A percentile compares a stretch with the other conserved stretches of the same genome.
Conservation (phyloP, 129 eudicot species). For the Ambrosia trifida region DNA sequence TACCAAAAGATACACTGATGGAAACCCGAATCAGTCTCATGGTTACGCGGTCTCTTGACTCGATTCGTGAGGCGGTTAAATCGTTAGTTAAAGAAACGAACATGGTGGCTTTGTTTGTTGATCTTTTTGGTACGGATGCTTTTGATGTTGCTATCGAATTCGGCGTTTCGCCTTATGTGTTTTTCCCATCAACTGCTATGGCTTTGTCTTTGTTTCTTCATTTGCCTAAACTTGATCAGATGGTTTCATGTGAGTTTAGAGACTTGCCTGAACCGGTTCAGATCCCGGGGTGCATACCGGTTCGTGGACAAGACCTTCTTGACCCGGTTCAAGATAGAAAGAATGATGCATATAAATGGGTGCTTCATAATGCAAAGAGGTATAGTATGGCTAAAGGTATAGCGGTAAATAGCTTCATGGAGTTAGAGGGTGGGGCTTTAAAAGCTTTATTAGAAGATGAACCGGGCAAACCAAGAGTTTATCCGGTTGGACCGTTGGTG, state of each 20-base stretch:
- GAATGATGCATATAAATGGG: conserved; percentile 56
- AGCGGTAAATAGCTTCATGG: conserved; percentile 49
- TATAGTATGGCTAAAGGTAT: conserved; percentile 59
- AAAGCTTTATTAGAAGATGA: conserved; percentile 23
- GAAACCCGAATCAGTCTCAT: conserved; percentile 50
- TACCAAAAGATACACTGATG: conserved; percentile 28
- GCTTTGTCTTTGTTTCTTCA: conserved; percentile 41
- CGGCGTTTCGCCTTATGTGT: conserved; percentile 38
- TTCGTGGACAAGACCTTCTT: conserved; percentile 46
- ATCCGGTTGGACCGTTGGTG: conserved; percentile 56
- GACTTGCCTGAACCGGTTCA: conserved; percentile 46
- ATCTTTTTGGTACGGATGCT: conserved; percentile 52
- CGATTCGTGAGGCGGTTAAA: conserved; percentile 31
- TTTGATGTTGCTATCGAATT: conserved; percentile 56
- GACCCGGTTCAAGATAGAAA: conserved; percentile 54
- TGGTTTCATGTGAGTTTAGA: conserved; percentile 44
- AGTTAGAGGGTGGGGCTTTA: conserved; percentile 48
- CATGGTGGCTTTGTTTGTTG: conserved; percentile 40
- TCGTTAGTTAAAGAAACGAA: conserved; percentile 21
- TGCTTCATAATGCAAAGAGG: conserved; percentile 45
- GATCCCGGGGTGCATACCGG: conserved; percentile 64
- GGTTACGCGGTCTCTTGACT: conserved; percentile 37
- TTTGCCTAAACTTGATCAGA: conserved; percentile 48
- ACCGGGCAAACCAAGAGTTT: conserved; percentile 47
- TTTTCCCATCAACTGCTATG: conserved; percentile 47